phyloP scores from a whole-genome alignment of 306 rosid species.

The Pyrus betulifolia region DNA sequence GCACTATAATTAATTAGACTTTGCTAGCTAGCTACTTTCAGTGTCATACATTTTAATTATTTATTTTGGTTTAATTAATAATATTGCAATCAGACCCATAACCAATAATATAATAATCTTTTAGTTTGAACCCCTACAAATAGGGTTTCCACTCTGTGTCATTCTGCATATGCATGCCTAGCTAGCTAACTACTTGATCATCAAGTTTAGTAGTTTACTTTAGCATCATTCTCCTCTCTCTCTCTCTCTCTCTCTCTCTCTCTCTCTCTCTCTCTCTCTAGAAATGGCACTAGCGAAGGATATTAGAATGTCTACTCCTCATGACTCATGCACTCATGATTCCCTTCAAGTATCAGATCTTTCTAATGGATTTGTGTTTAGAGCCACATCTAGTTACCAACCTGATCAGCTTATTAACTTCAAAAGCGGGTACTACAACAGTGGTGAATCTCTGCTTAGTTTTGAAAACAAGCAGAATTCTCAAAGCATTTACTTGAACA shows the following conservation, averaged over 20 bases:
- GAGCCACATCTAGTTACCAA: conserved; percentile 11
- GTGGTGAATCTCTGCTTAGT: conserved; percentile 52
- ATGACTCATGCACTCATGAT: conserved; percentile 16
- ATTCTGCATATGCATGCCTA: conserved; percentile 14
- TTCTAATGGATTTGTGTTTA: conserved; percentile 20
- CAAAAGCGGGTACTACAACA: conserved; percentile 25
- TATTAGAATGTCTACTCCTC: conserved; percentile 13
- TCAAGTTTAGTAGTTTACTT: neutral
- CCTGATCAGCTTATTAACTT: conserved; percentile 41
- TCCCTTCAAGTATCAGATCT: conserved; percentile 8
- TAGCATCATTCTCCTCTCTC: neutral
- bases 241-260: neutral
- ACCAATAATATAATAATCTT: neutral
- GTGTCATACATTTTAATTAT: conserved; percentile 9
- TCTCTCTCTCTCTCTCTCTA: neutral
- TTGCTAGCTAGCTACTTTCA: neutral
- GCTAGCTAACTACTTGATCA: neutral
- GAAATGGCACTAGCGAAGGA: conserved; percentile 47
- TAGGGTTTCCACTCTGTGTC: conserved; percentile 14
- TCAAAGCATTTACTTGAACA: neutral
- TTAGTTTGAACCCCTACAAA: conserved; percentile 39
- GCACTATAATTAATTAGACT: conserved; percentile 4
- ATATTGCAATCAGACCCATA: conserved; percentile 20
- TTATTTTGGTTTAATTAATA: neutral
- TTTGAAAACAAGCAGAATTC: conserved; percentile 28